Conservation (phyloP, 2,329 filamentous ascomycete species). For the Talaromyces atroroseus region DNA sequence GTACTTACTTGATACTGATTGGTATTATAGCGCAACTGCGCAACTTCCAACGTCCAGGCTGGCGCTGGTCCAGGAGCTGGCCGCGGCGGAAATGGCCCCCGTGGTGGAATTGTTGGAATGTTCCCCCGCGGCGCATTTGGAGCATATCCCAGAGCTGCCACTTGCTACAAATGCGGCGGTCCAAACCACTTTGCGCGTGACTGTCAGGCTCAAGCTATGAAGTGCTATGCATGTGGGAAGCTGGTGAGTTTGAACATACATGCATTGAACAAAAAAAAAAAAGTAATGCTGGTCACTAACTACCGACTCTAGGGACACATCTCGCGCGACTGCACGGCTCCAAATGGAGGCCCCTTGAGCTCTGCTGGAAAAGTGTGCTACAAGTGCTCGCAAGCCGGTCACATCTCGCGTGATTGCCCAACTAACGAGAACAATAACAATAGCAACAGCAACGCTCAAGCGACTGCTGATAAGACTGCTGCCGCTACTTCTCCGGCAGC, state of each 20-base stretch:
- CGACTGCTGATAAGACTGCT: constrained; percentile 29
- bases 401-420: constrained; percentile 94
- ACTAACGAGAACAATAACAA: constrained; percentile 53
- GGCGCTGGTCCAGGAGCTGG: constrained; percentile 59
- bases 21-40: constrained; percentile 82
- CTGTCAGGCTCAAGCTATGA: constrained; percentile 97
- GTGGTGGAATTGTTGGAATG: constrained; percentile 59
- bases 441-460: constrained; percentile 17
- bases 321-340: constrained; percentile 89
- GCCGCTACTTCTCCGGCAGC: constrained; percentile 41
- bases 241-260: constrained; percentile 43
- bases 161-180: constrained; percentile 67
- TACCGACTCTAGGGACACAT: constrained; percentile 61
- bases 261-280: not conserved
- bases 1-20: constrained; percentile 24
- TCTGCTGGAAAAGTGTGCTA: constrained; percentile 98
- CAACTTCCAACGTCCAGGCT: constrained; percentile 59
- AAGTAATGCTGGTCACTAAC: not conserved
- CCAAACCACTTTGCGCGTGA: constrained; percentile 98
- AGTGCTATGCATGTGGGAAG: constrained; percentile 96
- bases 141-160: constrained; percentile 51
- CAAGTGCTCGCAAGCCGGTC: constrained; percentile 88
- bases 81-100: constrained; percentile 59
- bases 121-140: constrained; percentile 66
- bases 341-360: constrained; percentile 92